Evolutionary conservation across 1,284 basidiomycete genomes (phyloP), one percentile per base, ranked within the genome.

Genomic region (Fistulina hepatica): DNA sequence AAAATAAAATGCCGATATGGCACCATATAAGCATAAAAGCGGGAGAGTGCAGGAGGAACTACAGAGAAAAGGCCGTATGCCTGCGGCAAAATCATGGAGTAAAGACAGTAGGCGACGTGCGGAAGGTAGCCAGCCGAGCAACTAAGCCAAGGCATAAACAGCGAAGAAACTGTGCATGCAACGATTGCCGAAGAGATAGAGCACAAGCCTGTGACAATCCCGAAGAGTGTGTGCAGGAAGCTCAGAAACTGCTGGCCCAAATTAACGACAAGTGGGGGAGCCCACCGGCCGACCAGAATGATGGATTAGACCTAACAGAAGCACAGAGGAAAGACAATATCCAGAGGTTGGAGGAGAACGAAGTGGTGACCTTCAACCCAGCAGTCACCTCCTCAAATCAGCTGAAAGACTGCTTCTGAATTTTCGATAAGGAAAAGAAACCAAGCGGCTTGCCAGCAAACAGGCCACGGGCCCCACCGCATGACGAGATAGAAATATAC

Each of bases 221-320:
- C 0, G 15, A 36, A 4, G 8, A 21, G 1, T 43, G 42, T 20
- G 19, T 15, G 1, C 8, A 1, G 2, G 34, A 33, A 5, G 25
- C 27, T 2, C n/a, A 36, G 4, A 10, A 5, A 9, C 22, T 16
- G 9, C 37, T 43, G 8, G 13, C 13, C 3, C n/a, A 11, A 8
- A 22, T 40, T 1, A n/a, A 40, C 10, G 33, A 24, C 1, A 44
- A 44, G 32, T 44, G 39, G 39, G 39, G 40, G 7, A 21, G 33
- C 42, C 42, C 42, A 6, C 16, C 16, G 3, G 23, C 33, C 31
- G 10, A 16, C 5, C 21, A 33, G 4, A 12, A 39, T 6, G 11
- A 5, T 7, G 27, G 34, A 21, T 39, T 30, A 32, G 37, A 39
- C 21, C 37, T 32, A 6, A 3, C 31, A 10, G 4, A 20, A 12